Evolutionary conservation across 2,329 filamentous ascomycete genomes (phyloP).

Genomic region (Aspergillus carbonarius): DNA sequence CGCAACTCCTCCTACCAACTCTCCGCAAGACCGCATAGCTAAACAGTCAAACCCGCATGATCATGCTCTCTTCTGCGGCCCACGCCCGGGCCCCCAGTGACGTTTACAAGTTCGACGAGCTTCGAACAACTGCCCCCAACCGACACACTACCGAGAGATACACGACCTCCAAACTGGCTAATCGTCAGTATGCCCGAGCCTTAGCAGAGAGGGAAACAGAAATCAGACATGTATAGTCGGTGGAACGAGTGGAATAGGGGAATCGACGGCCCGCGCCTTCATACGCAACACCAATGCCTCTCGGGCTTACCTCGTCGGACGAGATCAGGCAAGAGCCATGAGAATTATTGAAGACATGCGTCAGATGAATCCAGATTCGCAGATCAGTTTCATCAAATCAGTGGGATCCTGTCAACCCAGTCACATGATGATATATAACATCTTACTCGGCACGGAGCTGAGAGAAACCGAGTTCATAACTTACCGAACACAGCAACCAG

Average conservation of each 20-base stretch:
- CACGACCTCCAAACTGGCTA: constrained; percentile 19
- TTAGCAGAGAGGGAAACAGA: constrained; percentile 9
- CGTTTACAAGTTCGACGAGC: constrained; percentile 19
- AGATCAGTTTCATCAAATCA: too few relatives aligned
- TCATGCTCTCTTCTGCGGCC: constrained; percentile 24
- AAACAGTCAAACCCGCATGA: constrained; percentile 19
- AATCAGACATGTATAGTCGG: too few relatives aligned
- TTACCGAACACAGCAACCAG: not conserved
- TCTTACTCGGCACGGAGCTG: too few relatives aligned
- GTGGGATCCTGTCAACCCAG: too few relatives aligned
- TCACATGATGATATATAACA: not conserved
- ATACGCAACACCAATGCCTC: too few relatives aligned
- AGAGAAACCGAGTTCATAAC: not conserved
- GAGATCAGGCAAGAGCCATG: too few relatives aligned
- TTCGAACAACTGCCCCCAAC: constrained; percentile 14
- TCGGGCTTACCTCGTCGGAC: too few relatives aligned
- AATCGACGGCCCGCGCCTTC: too few relatives aligned
- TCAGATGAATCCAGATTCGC: too few relatives aligned
- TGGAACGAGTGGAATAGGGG: too few relatives aligned
- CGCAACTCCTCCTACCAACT: constrained; percentile 24
- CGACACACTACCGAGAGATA: constrained; percentile 16
- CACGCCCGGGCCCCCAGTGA: constrained; percentile 15
- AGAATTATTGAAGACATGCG: too few relatives aligned
- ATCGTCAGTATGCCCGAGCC: constrained; percentile 15
- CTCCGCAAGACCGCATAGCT: constrained; percentile 16